These are phyloP conservation scores for Penicillium corylophilum DNA, from an alignment of 2,329 filamentous ascomycete species.

Conservation along the genomic window DNA sequence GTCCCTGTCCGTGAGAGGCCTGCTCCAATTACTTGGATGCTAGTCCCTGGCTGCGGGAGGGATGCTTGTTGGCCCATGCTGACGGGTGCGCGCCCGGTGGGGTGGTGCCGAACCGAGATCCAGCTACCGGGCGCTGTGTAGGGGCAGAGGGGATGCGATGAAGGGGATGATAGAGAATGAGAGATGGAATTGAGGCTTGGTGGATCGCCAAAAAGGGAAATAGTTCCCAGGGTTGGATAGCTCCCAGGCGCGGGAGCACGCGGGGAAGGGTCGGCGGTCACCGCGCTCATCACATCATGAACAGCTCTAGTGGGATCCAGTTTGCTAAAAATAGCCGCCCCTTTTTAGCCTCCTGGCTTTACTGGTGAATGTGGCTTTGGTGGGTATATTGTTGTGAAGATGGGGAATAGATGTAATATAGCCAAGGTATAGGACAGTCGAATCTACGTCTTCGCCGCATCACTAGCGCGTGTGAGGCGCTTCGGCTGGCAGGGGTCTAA, in stretches of 20 bases:
- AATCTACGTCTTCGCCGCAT: background rate
- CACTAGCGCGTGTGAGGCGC: background rate
- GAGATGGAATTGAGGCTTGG: background rate
- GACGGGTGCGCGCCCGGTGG: background rate
- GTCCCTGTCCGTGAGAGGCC: conserved; percentile 50
- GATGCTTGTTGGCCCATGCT: conserved; percentile 23
- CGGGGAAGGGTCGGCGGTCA: background rate
- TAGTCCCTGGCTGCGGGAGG: conserved; percentile 14
- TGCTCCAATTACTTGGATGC: conserved; percentile 28
- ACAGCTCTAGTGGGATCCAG: background rate
- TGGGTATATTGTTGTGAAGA: background rate
- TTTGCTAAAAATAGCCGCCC: background rate
- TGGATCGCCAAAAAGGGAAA: background rate
- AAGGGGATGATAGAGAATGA: background rate
- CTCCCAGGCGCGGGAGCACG: background rate
- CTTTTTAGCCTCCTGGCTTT: background rate
- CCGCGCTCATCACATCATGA: background rate
- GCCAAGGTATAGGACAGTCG: background rate
- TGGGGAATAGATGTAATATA: background rate
- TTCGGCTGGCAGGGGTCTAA: background rate
- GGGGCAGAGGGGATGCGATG: background rate
- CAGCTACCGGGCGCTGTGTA: background rate
- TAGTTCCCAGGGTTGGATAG: background rate
- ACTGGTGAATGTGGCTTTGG: background rate
- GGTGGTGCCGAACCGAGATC: background rate